These are phyloP conservation scores for Penicillium atrosanguineum DNA, from an alignment of 495 filamentous ascomycete species.

Conservation along the genomic window DNA sequence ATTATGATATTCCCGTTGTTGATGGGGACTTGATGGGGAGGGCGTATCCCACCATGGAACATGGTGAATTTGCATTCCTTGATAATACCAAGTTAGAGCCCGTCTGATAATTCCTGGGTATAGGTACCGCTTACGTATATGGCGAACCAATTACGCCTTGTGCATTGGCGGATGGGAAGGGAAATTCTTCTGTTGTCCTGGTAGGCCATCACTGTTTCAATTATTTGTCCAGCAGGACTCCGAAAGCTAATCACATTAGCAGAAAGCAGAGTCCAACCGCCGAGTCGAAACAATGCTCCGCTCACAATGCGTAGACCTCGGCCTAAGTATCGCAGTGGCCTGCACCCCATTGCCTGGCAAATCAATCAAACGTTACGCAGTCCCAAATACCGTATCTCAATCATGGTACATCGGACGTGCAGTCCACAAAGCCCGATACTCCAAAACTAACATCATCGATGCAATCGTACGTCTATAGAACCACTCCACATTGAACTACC, in stretches of 20 bases:
- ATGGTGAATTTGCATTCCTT: constrained; percentile 11
- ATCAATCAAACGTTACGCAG: constrained; percentile 27
- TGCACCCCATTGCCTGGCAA: constrained; percentile 1
- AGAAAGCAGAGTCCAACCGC: constrained; percentile 30
- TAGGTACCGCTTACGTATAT: constrained; percentile 29
- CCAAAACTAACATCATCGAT: constrained; percentile 50
- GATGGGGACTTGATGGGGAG: constrained; percentile 42
- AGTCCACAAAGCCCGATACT: constrained; percentile 40
- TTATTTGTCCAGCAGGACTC: neutral
- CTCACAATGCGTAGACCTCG: constrained; percentile 27
- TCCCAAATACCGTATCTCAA: constrained; percentile 38
- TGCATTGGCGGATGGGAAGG: constrained; percentile 31
- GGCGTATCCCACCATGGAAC: constrained; percentile 29
- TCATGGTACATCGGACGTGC: constrained; percentile 47
- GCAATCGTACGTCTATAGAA: constrained; percentile 36
- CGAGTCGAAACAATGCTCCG: constrained; percentile 30
- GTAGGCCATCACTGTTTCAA: constrained; percentile 4
- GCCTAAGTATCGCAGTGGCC: constrained; percentile 23
- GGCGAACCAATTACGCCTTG: constrained; percentile 29
- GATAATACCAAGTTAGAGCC: neutral
- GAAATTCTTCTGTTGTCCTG: constrained; percentile 23
- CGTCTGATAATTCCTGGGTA: neutral
- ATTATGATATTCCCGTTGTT: constrained; percentile 32
- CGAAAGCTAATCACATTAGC: neutral
- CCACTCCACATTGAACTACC: no score